Evolutionary conservation across 1,284 basidiomycete species (phyloP).

Genomic region (Serendipita sp.): DNA sequence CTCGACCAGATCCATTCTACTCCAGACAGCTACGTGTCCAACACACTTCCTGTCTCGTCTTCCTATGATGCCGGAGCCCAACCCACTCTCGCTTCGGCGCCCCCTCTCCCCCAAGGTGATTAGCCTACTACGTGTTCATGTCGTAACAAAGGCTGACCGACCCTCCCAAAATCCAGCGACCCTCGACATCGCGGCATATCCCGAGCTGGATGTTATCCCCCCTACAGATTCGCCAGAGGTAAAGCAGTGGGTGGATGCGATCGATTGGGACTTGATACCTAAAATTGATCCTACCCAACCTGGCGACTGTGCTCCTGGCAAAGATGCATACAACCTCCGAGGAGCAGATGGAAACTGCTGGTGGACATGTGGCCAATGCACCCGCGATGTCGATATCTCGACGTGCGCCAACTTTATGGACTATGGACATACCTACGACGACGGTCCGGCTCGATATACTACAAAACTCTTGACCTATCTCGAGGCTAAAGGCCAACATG

Average conservation of each 20-base stretch:
- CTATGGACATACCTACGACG: slow-evolving; percentile 26
- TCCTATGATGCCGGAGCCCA: slow-evolving; percentile 28
- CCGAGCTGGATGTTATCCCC: slow-evolving; percentile 26
- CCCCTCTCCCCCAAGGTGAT: slow-evolving; percentile 33
- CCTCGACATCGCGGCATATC: slow-evolving; percentile 22
- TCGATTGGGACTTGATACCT: slow-evolving; percentile 14
- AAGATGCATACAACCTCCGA: slow-evolving; percentile 20
- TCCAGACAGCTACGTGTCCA: background rate
- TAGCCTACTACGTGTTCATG: slow-evolving; percentile 1
- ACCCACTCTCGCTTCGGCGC: slow-evolving; percentile 34
- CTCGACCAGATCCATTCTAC: background rate
- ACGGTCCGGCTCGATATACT: slow-evolving; percentile 33
- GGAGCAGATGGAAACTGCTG: slow-evolving; percentile 27
- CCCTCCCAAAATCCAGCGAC: background rate
- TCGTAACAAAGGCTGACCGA: too few species aligned
- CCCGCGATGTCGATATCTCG: slow-evolving; percentile 32
- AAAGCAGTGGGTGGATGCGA: slow-evolving; percentile 24
- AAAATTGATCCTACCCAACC: slow-evolving; percentile 15
- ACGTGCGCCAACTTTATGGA: slow-evolving; percentile 32
- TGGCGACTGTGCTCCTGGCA: slow-evolving; percentile 18
- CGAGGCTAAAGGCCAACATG: slow-evolving; percentile 29
- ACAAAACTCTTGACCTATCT: slow-evolving; percentile 36
- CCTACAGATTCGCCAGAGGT: slow-evolving; percentile 27
- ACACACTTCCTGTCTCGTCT: slow-evolving; percentile 28
- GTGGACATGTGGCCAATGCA: slow-evolving; percentile 39